A percentile compares a stretch with the other conserved stretches of the same genome.
Evolutionary conservation across 805 yeast species (phyloP).

Genomic region (Debaryomyces maramus): DNA sequence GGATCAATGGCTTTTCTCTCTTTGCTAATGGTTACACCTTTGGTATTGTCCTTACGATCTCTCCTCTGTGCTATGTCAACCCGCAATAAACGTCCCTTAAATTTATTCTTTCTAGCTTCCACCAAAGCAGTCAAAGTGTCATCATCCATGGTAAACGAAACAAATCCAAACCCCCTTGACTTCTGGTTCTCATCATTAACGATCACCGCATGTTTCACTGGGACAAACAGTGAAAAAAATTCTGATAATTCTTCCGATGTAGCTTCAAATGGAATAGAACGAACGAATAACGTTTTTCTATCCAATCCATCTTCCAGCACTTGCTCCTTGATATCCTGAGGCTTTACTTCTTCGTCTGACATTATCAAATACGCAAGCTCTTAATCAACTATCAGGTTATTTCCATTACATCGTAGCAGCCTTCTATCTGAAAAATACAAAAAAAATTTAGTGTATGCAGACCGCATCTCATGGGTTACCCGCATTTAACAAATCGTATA

Average conservation of each 20-base stretch:
- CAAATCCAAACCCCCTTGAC: conserved; percentile 95
- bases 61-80: conserved; percentile 92
- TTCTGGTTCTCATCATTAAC: conserved; percentile 75
- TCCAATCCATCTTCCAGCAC: conserved; percentile 41
- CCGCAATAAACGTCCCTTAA: conserved; percentile 64
- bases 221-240: conserved; percentile 88
- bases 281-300: conserved; percentile 74
- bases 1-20: conserved; percentile 24
- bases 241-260: conserved; percentile 80
- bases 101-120: conserved; percentile 62
- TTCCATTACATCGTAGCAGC: neutral
- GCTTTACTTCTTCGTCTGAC: conserved; percentile 3
- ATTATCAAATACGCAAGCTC: neutral
- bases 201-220: conserved; percentile 91
- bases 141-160: conserved; percentile 79
- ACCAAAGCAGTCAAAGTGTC: conserved; percentile 78
- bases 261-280: conserved; percentile 79
- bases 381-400: neutral
- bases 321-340: neutral
- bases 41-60: conserved; percentile 57
- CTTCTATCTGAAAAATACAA: neutral
- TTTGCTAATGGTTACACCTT: conserved; percentile 5
- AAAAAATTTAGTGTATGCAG: conserved; percentile 4
- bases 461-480: conserved; percentile 6
- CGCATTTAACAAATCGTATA: no score